Conservation (phyloP, 73 alveolate genomes). For the Symbiodinium pilosum region DNA sequence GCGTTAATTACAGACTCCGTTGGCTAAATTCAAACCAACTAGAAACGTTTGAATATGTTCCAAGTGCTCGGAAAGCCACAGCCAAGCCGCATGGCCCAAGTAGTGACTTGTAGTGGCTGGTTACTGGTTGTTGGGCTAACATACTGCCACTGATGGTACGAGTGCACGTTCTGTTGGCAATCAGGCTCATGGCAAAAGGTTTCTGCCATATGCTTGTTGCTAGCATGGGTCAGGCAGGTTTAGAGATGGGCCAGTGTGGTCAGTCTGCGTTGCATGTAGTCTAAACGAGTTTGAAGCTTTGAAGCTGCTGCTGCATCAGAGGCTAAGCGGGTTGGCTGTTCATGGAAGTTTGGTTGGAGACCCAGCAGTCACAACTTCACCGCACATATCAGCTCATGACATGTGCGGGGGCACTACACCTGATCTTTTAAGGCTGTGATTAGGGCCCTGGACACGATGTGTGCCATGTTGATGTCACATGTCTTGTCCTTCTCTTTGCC, state of each 20-base stretch:
- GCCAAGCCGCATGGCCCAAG: constrained; percentile 63
- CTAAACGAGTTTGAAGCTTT: too few species aligned
- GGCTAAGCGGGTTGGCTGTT: not conserved
- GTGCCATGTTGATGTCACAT: not conserved
- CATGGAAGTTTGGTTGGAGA: constrained; percentile 15
- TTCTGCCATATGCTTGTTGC: too few species aligned
- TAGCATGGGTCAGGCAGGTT: too few species aligned
- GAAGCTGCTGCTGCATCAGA: too few species aligned
- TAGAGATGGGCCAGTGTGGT: too few species aligned
- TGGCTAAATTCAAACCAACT: constrained; percentile 81
- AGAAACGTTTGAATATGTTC: constrained; percentile 36
- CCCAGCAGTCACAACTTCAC: not conserved
- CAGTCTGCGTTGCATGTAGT: too few species aligned
- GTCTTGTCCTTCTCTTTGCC: not conserved
- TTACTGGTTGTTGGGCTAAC: too few species aligned
- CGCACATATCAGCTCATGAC: not conserved
- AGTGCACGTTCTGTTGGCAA: too few species aligned
- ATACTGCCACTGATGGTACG: too few species aligned
- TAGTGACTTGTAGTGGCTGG: too few species aligned
- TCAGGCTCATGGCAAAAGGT: too few species aligned
- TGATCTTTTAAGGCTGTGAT: not conserved
- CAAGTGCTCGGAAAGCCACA: not conserved
- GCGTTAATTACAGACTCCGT: not conserved
- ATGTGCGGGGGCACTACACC: not conserved
- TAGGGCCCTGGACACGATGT: not conserved